Base-by-base conservation (phyloP, 768 basidiomycete genomes). In the Psilocybe sp. region DNA sequence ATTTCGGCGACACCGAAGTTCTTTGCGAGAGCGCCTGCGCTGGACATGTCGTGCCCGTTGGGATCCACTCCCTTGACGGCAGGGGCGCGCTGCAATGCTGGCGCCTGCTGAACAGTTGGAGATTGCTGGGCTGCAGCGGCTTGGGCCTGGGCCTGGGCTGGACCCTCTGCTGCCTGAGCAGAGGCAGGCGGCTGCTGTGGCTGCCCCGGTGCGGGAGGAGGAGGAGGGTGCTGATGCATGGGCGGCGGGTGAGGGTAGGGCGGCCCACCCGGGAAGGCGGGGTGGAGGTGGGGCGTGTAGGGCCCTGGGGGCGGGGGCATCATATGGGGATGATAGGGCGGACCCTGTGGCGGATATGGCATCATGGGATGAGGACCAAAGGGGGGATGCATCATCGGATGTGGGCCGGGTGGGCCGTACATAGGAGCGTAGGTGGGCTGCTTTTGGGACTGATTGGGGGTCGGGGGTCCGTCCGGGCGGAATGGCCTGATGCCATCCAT, bases 1-100 rank as follows among this genome's bases (percentile, higher is more conserved):
- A 78, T 76, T 20, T 82, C 72, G 44, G 84, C 79, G 23, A 92
- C 89, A 42, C 89, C 89, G 60, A 92, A 92, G 61, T 76, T 83
- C 67, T 84, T 87, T 37, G 87, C 89, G 43, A 91, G 78, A 19
- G 86, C 82, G 55, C 80, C 80, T 6, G 85, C 78, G 62, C 78
- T 82, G 44, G 88, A 86, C 76, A 92, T 79, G 65, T 93, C 88
- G 55, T 89, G 84, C 5, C 82, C 79, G 52, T 86, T 79, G 3
- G 91, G 91, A 61, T 92, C 91, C 56, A 84, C 81, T 44, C 88
- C 89, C 61, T 83, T 87, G 58, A 83, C 78, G 48, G 78, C 69
- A 41, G 68, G 50, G 12, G 50, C 38, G 40, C 49, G 15, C 47
- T 54, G 39, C 58, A 50, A 7, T 3, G 23, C 23, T 28, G 23